Base-by-base conservation (phyloP, 257 asterid genomes). In the Salvia rosmarinus region DNA sequence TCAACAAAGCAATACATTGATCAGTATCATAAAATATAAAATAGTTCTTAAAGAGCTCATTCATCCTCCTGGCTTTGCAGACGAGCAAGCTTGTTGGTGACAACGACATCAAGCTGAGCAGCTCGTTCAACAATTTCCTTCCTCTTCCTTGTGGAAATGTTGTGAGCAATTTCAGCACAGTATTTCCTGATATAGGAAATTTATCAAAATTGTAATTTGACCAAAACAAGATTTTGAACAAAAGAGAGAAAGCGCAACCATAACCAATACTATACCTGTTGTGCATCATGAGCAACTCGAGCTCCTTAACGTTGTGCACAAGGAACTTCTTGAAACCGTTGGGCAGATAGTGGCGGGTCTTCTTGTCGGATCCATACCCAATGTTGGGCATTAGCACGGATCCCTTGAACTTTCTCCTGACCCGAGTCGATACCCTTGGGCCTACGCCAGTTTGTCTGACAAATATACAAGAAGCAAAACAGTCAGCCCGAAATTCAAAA, bases 391-490 rank as follows among this genome's bases (percentile, higher is more conserved):
- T 87, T 85, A 87, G 65, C 1, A 73, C 73, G 1, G 89, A 84
- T 17, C 97, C 90, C 77, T 88, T 84, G 76, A 90, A 90, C 89
- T 88, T 88, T 76, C 94, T 84, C 28, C 94, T 61, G 50, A 88
- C 96, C 92, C 71, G 94, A 87, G 60, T 90, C 96, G 10, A 85
- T 90, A 84, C 90, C 92, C 88, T 90, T 88, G 0, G 96, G 96
- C 34, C 96, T 74, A 12, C 90, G 90, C 89, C 92, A 88, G 74
- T 62, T 90, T 61, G 78, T 21, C 95, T 87, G 76, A 23, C 35
- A 14, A 5, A 1, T 13, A 55, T 5, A 1, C 0, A 78, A 2
- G 3, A 11, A 57, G 57, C 10, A 73, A 5, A 21, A 0, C 63
- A 68, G 2, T 44, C 43, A 73, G 75, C 56, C 9, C 25, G 1